phyloP scores from a whole-genome alignment of 352 stramenopile species.

The Pseudoperonospora humuli region DNA sequence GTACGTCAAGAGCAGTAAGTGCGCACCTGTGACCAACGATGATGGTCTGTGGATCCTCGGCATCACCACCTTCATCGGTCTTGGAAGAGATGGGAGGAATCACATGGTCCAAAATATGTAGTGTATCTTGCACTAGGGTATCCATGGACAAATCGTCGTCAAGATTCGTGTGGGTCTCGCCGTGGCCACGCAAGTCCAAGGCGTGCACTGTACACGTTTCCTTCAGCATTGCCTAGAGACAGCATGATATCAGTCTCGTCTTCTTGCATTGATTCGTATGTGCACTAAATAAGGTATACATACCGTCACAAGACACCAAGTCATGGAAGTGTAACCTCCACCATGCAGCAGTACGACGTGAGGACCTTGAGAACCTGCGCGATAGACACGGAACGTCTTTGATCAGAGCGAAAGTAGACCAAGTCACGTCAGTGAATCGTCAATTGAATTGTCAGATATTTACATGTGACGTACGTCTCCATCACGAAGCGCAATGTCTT shows the following conservation, averaged over 20 bases:
- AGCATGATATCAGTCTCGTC: background rate
- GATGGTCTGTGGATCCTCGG: constrained; percentile 49
- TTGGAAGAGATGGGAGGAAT: constrained; percentile 25
- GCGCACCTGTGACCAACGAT: constrained; percentile 71
- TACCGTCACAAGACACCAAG: constrained; percentile 75
- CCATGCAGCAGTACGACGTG: constrained; percentile 80
- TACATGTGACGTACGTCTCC: constrained; percentile 39
- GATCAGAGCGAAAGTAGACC: background rate
- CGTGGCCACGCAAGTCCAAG: constrained; percentile 80
- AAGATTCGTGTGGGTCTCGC: constrained; percentile 42
- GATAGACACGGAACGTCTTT: constrained; percentile 78
- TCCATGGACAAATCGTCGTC: constrained; percentile 70
- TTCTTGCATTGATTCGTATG: background rate
- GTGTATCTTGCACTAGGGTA: constrained; percentile 63
- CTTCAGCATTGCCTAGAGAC: constrained; percentile 57
- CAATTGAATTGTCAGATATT: background rate
- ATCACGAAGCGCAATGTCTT: constrained; percentile 53
- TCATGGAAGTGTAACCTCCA: constrained; percentile 82
- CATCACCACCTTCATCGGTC: constrained; percentile 6
- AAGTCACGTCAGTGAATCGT: background rate
- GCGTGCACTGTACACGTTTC: constrained; percentile 69
- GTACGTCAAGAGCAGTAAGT: background rate
- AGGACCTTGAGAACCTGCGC: constrained; percentile 50
- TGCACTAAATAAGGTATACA: background rate
- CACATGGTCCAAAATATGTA: constrained; percentile 47